These are phyloP conservation scores for Astrothelium macrocarpum DNA, from an alignment of 495 filamentous ascomycete genomes.

Conservation along the genomic window DNA sequence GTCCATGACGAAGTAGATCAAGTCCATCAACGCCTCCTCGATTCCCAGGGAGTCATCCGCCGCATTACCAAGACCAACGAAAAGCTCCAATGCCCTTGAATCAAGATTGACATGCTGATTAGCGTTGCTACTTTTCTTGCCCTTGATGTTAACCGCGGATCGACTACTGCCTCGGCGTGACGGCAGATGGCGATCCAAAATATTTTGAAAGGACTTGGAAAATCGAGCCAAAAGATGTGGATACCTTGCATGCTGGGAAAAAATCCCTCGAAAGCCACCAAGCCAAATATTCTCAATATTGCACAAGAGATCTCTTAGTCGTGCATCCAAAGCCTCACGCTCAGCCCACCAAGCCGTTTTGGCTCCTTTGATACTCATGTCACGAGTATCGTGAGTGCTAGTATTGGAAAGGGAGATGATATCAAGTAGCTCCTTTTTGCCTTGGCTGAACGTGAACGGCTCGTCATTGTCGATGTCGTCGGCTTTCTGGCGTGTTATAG, in stretches of 20 bases:
- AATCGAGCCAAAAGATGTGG: conserved; percentile 60
- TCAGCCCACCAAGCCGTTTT: conserved; percentile 84
- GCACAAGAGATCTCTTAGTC: conserved; percentile 64
- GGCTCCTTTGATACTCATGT: conserved; percentile 47
- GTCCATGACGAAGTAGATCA: conserved; percentile 93
- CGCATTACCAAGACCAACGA: conserved; percentile 72
- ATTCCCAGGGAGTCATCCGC: conserved; percentile 55
- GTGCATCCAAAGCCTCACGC: conserved; percentile 65
- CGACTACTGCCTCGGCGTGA: conserved; percentile 58
- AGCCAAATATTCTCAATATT: conserved; percentile 92
- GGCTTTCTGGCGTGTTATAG: conserved; percentile 67
- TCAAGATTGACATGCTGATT: conserved; percentile 49
- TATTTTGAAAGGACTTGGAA: conserved; percentile 62
- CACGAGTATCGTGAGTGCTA: conserved; percentile 64
- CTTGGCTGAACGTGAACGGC: conserved; percentile 71
- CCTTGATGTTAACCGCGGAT: conserved; percentile 25
- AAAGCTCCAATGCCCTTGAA: conserved; percentile 70
- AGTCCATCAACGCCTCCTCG: conserved; percentile 75
- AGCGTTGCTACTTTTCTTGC: conserved; percentile 28
- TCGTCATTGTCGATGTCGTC: conserved; percentile 67
- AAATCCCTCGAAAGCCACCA: conserved; percentile 84
- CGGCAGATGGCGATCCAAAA: conserved; percentile 79
- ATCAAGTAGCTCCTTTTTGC: conserved; percentile 65
- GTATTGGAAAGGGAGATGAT: conserved; percentile 71
- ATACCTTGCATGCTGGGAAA: conserved; percentile 58